A percentile compares a stretch with the other conserved stretches of the same genome.
These are phyloP conservation scores for Lycium barbarum DNA, from an alignment of 257 asterid species.

Conservation along the genomic window DNA sequence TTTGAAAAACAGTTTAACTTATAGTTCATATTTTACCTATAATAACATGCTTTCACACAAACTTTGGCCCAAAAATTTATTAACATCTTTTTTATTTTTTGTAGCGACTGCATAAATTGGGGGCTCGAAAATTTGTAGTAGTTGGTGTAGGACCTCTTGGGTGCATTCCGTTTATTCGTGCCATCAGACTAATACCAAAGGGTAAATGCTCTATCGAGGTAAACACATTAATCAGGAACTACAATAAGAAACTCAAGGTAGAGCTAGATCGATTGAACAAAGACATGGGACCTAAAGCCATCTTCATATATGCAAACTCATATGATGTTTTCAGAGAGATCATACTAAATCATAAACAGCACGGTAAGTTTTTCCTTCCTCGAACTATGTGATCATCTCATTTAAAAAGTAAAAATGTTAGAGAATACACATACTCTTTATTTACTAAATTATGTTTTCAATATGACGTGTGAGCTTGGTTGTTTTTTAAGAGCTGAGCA, in stretches of 20 bases:
- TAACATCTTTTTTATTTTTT: not conserved
- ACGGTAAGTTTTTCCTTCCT: slow-evolving; percentile 37
- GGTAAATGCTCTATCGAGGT: slow-evolving; percentile 49
- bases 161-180: slow-evolving; percentile 61
- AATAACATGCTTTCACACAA: not conserved
- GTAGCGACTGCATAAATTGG: slow-evolving; percentile 49
- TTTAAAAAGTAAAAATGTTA: not conserved
- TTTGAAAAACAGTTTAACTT: no score
- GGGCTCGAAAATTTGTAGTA: slow-evolving; percentile 57
- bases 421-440: not conserved
- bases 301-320: slow-evolving; percentile 54
- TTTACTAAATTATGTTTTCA: not conserved
- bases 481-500: not conserved
- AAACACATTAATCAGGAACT: slow-evolving; percentile 44
- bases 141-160: slow-evolving; percentile 65
- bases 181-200: slow-evolving; percentile 41
- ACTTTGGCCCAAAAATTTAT: no score
- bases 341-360: slow-evolving; percentile 34
- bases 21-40: no score
- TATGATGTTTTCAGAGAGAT: slow-evolving; percentile 51
- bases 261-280: slow-evolving; percentile 42
- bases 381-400: not conserved
- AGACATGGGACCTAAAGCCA: slow-evolving; percentile 38
- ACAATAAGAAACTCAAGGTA: slow-evolving; percentile 47
- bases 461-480: not conserved